A percentile compares a stretch with the other conserved stretches of the same genome.
These are phyloP conservation scores for Pichia sp. DNA, from an alignment of 1,139 yeast genomes.

Conservation along the genomic window DNA sequence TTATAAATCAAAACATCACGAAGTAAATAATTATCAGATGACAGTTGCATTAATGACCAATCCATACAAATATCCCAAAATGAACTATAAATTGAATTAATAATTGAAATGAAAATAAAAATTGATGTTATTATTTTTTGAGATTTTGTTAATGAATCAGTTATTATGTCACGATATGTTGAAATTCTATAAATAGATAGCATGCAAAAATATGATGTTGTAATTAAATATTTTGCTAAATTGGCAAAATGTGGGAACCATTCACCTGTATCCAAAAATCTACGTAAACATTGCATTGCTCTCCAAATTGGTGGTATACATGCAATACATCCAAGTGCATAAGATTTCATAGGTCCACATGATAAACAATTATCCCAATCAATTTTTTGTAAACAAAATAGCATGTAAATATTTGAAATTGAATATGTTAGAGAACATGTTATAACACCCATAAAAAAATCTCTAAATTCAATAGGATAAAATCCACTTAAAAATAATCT, in stretches of 20 bases:
- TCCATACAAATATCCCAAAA: slow-evolving; percentile 94
- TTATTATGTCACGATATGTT: slow-evolving; percentile 39
- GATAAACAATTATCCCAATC: slow-evolving; percentile 55
- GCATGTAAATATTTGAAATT: slow-evolving; percentile 76
- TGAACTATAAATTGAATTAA: slow-evolving; percentile 36
- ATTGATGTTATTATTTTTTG: background rate
- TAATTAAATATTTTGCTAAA: slow-evolving; percentile 64
- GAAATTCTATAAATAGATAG: slow-evolving; percentile 76
- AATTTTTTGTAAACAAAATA: slow-evolving; percentile 71
- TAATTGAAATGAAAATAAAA: slow-evolving; percentile 6
- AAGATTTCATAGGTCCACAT: slow-evolving; percentile 78
- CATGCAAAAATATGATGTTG: slow-evolving; percentile 62
- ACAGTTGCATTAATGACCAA: slow-evolving; percentile 78
- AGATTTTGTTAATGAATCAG: slow-evolving; percentile 39
- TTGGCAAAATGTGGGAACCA: slow-evolving; percentile 96
- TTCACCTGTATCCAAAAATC: slow-evolving; percentile 89
- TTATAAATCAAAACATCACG: slow-evolving; percentile 61
- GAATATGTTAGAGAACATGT: slow-evolving; percentile 84
- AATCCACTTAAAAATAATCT: slow-evolving; percentile 75
- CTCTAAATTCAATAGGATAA: slow-evolving; percentile 92
- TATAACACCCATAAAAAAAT: slow-evolving; percentile 88
- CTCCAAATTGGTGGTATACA: slow-evolving; percentile 89
- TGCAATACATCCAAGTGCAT: slow-evolving; percentile 73
- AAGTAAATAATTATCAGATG: slow-evolving; percentile 52
- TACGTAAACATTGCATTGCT: slow-evolving; percentile 80